Evolutionary conservation across 352 stramenopile genomes (phyloP), one percentile per base, ranked within the genome.

Genomic region (Phytophthora hibernalis): DNA sequence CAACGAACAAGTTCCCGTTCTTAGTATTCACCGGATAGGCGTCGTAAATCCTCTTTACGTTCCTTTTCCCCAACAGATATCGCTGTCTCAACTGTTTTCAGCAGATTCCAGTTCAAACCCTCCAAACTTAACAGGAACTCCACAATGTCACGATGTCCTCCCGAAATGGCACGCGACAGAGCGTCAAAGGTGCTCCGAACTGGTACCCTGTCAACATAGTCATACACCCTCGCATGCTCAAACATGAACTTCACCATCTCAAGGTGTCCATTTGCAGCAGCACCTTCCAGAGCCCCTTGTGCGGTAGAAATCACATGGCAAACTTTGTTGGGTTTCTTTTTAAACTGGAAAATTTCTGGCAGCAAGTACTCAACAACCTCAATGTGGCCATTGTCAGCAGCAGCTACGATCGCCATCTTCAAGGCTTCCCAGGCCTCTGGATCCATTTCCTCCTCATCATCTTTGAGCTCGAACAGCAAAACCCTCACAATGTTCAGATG

Each of bases 251-350:
- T 40, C 16, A 54, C 31, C 9, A 48, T 38, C 2, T 35, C 31
- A 16, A 63, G 21, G 8, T 63, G 55, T 24, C 55, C 28, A 11
- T 47, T 53, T 35, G 30, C 13, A 54, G 54, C 54, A 44, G 37
- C 37, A 9, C 16, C 37, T 44, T 44, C 37, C 15, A 44, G 16
- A 43, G 35, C 35, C 15, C 7, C 5, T 43, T 20, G 13, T 2
- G 37, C 37, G 1, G 37, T 44, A 4, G 33, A 21, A 21, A 10
- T 5, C 37, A 12, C 37, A 5, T 44, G 3, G 6, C 12, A 44
- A 1, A 18, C 2, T 44, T 44, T 44, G 37, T 44, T 11, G 15
- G 13, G n/a, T n/a, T n/a, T 44, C 15, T 44, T 21, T 11, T 21
- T 0, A 11, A 21, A 21, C 37, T 9, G 13, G 8, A 30, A 33